Evolutionary conservation across 2,329 filamentous ascomycete species (phyloP).

Genomic region (Talaromyces sp.): DNA sequence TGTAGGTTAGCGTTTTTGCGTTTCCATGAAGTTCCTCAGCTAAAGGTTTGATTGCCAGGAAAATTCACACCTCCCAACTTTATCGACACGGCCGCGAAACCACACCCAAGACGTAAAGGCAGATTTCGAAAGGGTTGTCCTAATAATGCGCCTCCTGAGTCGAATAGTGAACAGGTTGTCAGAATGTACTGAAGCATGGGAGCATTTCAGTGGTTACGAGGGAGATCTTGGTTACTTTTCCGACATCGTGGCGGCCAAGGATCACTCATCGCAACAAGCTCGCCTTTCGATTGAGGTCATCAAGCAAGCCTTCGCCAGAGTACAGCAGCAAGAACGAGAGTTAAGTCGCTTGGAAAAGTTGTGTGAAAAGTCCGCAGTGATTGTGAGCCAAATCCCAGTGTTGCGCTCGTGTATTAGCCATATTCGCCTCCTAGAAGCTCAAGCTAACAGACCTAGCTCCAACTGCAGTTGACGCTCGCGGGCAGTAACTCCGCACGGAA

Average conservation of each 20-base stretch:
- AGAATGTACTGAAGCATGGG: not conserved
- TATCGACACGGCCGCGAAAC: not conserved
- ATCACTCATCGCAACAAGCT: not conserved
- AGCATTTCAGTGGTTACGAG: not conserved
- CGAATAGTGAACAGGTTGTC: not conserved
- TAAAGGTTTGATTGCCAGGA: not conserved
- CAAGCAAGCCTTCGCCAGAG: not conserved
- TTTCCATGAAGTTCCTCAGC: not conserved
- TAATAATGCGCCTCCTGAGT: not conserved
- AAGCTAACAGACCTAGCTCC: not conserved
- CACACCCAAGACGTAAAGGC: not conserved
- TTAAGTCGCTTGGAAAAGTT: not conserved
- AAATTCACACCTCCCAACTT: not conserved
- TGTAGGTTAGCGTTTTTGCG: not conserved
- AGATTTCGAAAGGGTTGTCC: not conserved
- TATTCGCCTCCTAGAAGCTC: not conserved
- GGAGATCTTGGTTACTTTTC: not conserved
- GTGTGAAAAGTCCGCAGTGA: not conserved
- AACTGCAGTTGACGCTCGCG: not conserved
- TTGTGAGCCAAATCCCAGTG: not conserved
- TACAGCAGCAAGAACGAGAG: not conserved
- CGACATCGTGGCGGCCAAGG: not conserved
- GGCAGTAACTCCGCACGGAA: not conserved
- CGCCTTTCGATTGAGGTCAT: not conserved
- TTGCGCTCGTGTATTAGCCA: not conserved